These are phyloP conservation scores for Thalassia testudinum DNA, from an alignment of 116 monocot genomes.

Conservation along the genomic window DNA sequence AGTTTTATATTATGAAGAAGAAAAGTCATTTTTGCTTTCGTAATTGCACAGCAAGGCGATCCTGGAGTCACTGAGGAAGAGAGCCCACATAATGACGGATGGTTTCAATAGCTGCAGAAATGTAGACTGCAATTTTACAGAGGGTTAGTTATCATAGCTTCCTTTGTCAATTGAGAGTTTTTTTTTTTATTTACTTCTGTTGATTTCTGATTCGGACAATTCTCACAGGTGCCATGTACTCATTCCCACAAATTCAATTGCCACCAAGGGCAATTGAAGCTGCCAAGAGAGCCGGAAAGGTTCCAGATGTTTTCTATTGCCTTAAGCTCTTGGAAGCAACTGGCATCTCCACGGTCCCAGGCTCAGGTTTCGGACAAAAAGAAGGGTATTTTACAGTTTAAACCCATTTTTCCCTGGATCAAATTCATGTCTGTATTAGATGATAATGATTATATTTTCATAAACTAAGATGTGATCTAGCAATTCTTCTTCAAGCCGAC, in stretches of 20 bases:
- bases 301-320: conserved; percentile 94
- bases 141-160: conserved; percentile 27
- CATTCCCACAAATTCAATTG: conserved; percentile 86
- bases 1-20: too few species aligned
- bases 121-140: conserved; percentile 88
- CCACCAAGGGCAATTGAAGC: conserved; percentile 83
- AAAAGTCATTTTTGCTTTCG: not conserved
- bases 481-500: too few species aligned
- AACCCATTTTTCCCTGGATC: too few species aligned
- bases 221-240: conserved; percentile 86
- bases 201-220: too few species aligned
- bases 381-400: conserved; percentile 41
- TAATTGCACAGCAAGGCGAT: conserved; percentile 49
- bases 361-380: conserved; percentile 87
- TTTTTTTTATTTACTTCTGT: not conserved
- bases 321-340: conserved; percentile 90
- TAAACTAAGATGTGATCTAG: too few species aligned
- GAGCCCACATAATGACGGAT: conserved; percentile 90
- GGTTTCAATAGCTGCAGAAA: conserved; percentile 96
- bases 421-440: too few species aligned
- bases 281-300: conserved; percentile 78
- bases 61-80: conserved; percentile 70
- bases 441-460: too few species aligned
- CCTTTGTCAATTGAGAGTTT: not conserved
- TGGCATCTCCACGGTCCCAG: conserved; percentile 90